phyloP scores from a whole-genome alignment of 352 stramenopile species.

The Globisporangium echinulatum region DNA sequence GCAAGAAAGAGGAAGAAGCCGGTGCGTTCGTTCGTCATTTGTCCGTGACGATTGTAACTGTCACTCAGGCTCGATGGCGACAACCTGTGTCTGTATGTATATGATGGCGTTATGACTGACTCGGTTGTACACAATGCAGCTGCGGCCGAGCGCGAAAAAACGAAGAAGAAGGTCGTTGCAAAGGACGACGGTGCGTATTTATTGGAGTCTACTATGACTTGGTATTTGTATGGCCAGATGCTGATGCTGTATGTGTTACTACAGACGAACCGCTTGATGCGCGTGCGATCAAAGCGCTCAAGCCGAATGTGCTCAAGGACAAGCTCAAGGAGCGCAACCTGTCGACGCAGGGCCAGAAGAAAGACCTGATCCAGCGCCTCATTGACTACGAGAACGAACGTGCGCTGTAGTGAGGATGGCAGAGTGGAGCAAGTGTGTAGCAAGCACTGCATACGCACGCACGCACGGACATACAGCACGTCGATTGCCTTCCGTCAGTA shows the following conservation, averaged over 20 bases:
- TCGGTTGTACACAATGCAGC: slow-evolving; percentile 18
- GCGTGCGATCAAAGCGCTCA: slow-evolving; percentile 80
- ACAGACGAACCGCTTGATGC: slow-evolving; percentile 75
- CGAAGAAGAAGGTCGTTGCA: slow-evolving; percentile 51
- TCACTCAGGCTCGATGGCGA: neutral
- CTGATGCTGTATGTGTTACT: neutral
- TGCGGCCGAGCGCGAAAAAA: slow-evolving; percentile 52
- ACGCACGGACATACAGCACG: too few relatives aligned
- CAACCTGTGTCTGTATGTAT: neutral
- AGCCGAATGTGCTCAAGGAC: slow-evolving; percentile 85
- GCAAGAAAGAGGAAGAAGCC: slow-evolving; percentile 76
- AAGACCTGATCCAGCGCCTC: slow-evolving; percentile 83
- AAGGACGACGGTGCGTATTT: slow-evolving; percentile 54
- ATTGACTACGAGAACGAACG: slow-evolving; percentile 86
- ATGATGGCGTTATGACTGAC: slow-evolving; percentile 2
- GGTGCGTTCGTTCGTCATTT: slow-evolving; percentile 22
- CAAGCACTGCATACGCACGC: neutral
- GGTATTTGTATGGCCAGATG: neutral
- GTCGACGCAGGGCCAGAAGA: slow-evolving; percentile 86
- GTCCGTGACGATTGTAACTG: neutral
- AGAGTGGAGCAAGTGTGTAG: neutral
- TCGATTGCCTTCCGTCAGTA: too few relatives aligned
- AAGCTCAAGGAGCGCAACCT: slow-evolving; percentile 81
- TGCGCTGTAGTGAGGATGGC: slow-evolving; percentile 44
- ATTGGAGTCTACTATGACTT: neutral